Evolutionary conservation across 371 early-diverging fungal genomes (phyloP).

Genomic region (Funneliformis caledonium): DNA sequence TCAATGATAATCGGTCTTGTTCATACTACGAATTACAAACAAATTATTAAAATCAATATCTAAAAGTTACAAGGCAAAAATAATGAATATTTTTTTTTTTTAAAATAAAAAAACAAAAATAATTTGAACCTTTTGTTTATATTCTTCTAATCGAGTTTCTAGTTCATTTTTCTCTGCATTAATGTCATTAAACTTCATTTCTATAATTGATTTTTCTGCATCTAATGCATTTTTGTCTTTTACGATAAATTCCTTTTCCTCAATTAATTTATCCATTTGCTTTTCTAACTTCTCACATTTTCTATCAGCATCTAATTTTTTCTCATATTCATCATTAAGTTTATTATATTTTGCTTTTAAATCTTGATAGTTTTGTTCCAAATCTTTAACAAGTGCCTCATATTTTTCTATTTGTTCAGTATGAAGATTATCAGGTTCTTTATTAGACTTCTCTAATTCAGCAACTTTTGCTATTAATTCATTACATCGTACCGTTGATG

Average conservation of each 20-base stretch:
- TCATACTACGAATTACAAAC: background rate
- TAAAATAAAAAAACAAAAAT: background rate
- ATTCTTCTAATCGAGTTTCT: background rate
- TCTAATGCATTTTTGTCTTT: background rate
- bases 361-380: background rate
- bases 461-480: background rate
- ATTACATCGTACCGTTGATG: background rate
- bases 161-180: background rate
- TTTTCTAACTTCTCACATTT: conserved; percentile 43
- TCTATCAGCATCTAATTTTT: background rate
- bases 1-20: background rate
- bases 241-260: conserved; percentile 39
- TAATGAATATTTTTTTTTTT: too few relatives aligned
- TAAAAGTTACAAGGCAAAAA: background rate
- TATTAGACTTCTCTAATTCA: background rate
- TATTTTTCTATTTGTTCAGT: background rate
- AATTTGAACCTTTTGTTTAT: background rate
- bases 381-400: background rate
- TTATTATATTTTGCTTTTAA: background rate
- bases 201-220: background rate
- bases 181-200: conserved; percentile 5
- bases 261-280: conserved; percentile 40
- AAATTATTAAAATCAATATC: background rate
- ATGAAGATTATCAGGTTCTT: background rate
- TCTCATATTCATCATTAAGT: background rate